Evolutionary conservation across 1,284 basidiomycete genomes (phyloP), one percentile per base, ranked within the genome.

Genomic region (Agaricales sp.): DNA sequence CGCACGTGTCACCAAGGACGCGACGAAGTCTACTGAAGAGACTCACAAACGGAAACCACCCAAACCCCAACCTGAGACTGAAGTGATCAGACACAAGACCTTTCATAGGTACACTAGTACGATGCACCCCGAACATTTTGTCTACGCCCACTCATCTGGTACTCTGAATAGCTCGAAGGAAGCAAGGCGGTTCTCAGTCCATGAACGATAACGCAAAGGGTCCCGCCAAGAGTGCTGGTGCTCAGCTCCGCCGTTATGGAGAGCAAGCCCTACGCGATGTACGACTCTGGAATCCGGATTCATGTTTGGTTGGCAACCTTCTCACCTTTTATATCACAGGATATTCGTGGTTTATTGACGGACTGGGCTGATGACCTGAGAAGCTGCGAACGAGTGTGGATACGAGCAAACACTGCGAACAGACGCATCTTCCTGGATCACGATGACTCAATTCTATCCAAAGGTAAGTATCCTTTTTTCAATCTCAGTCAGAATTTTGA

Each of bases 61-160:
- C 54, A 79, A 66, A 54, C 71, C 77, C 0, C 81, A 74, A 56
- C 70, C 79, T 2, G 82, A 87, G 46, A 79, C 84, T 2, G 84
- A 94, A 59, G 78, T 99, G 2, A 59, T 99, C 39, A 75, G 76
- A 52, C 92, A 96, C 63, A 99, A 99, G 68, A 98, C 96, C 0
- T 99, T 98, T 66, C 96, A 99, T 65, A 83, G 96, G 4, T 99
- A 99, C 65, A 99, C 96, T 0, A 99, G 92, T 95, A 52, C n/a
- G 52, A 78, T 67, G 14, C 22, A 21, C 18, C 13, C 11, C 41
- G 13, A 16, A 43, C 39, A 16, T 8, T 4, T 45, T 50, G 3
- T 21, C 26, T 43, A 37, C n/a, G 25, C 12, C 52, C 38, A 3
- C 14, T 43, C 48, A 20, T 3, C 30, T 16, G 41, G 46, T 25